Base-by-base conservation (phyloP, 345 rosid species). In the Tarenaya hassleriana region DNA sequence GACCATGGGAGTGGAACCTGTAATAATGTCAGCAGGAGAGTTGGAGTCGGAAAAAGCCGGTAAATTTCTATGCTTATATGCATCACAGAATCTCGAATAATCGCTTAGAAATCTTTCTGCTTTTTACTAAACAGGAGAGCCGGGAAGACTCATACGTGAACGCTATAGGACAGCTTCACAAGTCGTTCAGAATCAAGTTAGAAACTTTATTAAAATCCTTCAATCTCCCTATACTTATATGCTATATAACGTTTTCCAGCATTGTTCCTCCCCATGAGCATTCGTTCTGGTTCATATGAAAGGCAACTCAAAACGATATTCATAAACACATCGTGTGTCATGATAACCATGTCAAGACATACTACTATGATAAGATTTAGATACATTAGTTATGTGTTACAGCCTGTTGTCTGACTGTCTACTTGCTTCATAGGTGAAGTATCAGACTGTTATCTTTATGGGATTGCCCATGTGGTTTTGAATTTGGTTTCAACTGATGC, bases 151-250 rank as follows among this genome's bases (percentile, higher is more conserved):
- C 77, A 86, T 91, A 42, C 84, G 96, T 21, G 98, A 84, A 56
- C 98, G 98, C 33, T 91, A 86, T 46, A 68, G 98, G 73, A 73
- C 96, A 66, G 98, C 98, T 74, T 91, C 98, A 69, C 95, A 84
- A 86, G 92, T 91, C 76, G 84, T 86, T 71, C 87, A 80, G 71
- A 91, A 91, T 69, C 87, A 86, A 86, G 98, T 91, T 66, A 86
- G 83, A 64, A 73, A 80, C 82, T 65, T 68, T 72, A 43, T 32
- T 52, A 61, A 67, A 61, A 74, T 43, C 76, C 68, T n/a, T 64
- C 55, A 51, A 40, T 73, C 19, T 77, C 73, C 48, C 33, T 74
- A 69, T 74, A 69, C 56, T 57, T 69, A 69, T 66, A 76, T 72
- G n/a, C 66, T 64, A 46, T 24, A 2, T 24, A 5, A 24, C 29